phyloP scores from a whole-genome alignment of 805 yeast genomes.

The Candida orba region DNA sequence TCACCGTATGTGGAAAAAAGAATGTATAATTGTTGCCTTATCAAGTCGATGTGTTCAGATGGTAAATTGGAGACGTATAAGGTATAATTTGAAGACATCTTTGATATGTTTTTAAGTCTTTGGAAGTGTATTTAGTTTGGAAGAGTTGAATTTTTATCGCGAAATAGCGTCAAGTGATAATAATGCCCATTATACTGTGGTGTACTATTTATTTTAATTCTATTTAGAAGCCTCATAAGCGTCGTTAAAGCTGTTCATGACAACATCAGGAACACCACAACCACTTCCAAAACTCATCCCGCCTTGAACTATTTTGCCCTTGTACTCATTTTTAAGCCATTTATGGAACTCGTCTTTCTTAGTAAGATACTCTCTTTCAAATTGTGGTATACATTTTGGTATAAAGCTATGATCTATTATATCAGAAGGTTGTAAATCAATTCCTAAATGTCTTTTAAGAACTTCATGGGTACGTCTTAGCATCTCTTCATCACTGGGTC shows the following conservation, averaged over 20 bases:
- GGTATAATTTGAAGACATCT: conserved; percentile 2
- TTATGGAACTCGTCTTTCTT: conserved; percentile 30
- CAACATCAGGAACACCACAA: conserved; percentile 86
- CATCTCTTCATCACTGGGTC: conserved; percentile 16
- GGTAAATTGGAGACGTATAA: conserved; percentile 7
- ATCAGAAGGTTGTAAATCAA: conserved; percentile 23
- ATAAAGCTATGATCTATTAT: conserved; percentile 33
- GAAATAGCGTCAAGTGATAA: background rate
- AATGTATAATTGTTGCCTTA: conserved; percentile 49
- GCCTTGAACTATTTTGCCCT: conserved; percentile 46
- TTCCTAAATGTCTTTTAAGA: conserved; percentile 32
- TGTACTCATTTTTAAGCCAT: conserved; percentile 28
- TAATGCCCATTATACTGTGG: too few relatives aligned
- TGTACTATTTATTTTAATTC: background rate
- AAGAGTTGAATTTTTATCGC: too few relatives aligned
- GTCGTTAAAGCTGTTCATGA: conserved; percentile 51
- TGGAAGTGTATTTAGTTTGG: too few relatives aligned
- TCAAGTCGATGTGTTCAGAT: conserved; percentile 24
- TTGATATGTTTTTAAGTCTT: background rate
- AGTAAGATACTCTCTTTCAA: conserved; percentile 58
- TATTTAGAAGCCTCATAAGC: conserved; percentile 29
- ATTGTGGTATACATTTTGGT: conserved; percentile 70
- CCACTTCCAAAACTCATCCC: conserved; percentile 80
- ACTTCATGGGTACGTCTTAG: conserved; percentile 29
- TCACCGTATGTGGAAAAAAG: conserved; percentile 61